phyloP scores from a whole-genome alignment of 768 basidiomycete species.

The Candolleomyces aberdarensis region DNA sequence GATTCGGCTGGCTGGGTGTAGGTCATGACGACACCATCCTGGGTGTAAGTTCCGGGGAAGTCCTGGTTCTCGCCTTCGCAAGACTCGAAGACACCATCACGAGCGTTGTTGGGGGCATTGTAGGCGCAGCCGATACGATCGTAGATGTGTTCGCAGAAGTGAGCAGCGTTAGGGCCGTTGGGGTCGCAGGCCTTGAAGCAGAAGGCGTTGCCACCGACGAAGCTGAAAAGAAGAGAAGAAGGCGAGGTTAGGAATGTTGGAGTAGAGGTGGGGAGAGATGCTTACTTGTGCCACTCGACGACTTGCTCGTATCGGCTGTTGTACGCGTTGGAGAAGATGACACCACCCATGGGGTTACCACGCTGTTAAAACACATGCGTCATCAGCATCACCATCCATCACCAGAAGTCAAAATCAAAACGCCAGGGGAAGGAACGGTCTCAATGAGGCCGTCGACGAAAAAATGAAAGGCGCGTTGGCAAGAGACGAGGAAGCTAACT shows the following conservation, averaged over 20 bases:
- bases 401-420: too few species aligned
- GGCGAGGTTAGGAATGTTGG: neutral
- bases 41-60: slow-evolving; percentile 49
- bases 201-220: slow-evolving; percentile 64
- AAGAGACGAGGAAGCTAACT: slow-evolving; percentile 6
- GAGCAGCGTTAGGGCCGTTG: slow-evolving; percentile 39
- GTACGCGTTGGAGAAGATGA: slow-evolving; percentile 62
- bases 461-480: neutral
- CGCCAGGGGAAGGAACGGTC: too few species aligned
- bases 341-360: slow-evolving; percentile 75
- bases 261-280: neutral
- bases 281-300: slow-evolving; percentile 66
- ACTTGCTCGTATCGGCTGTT: slow-evolving; percentile 48
- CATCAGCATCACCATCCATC: neutral
- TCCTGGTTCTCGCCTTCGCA: slow-evolving; percentile 68
- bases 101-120: slow-evolving; percentile 67
- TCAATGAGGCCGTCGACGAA: too few species aligned
- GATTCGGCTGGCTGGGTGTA: slow-evolving; percentile 39
- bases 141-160: slow-evolving; percentile 68
- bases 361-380: slow-evolving; percentile 57
- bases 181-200: slow-evolving; percentile 77
- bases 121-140: slow-evolving; percentile 74
- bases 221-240: slow-evolving; percentile 36
- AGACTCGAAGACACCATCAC: slow-evolving; percentile 55
- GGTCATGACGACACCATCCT: slow-evolving; percentile 32